These are phyloP conservation scores for Prorocentrum cordatum DNA, from an alignment of 169 alveolate species.

Conservation along the genomic window DNA sequence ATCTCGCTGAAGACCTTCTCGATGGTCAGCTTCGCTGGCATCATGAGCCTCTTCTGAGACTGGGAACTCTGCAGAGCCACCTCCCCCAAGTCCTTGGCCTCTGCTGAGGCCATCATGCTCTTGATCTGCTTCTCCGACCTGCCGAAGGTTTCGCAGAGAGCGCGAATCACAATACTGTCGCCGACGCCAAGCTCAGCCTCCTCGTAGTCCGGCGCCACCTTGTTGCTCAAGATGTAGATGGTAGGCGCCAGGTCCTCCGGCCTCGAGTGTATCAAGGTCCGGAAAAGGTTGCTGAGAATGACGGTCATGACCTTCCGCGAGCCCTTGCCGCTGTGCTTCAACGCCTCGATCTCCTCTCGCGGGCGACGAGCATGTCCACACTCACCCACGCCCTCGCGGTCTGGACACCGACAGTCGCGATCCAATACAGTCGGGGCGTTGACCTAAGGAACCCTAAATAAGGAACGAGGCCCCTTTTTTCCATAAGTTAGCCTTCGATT, in stretches of 20 bases:
- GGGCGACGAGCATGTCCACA: too few species aligned
- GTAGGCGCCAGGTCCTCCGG: slow-evolving; percentile 29
- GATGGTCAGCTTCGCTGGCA: slow-evolving; percentile 41
- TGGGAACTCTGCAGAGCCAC: slow-evolving; percentile 28
- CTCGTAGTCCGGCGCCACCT: slow-evolving; percentile 66
- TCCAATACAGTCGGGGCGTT: background rate
- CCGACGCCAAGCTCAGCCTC: slow-evolving; percentile 53
- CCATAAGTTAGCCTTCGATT: too few species aligned
- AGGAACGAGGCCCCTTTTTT: background rate
- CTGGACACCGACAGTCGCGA: too few species aligned
- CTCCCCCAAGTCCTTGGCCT: slow-evolving; percentile 61
- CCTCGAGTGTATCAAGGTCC: background rate
- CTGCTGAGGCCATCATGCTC: slow-evolving; percentile 25
- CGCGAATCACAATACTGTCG: slow-evolving; percentile 17
- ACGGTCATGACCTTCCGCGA: slow-evolving; percentile 47
- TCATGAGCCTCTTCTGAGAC: slow-evolving; percentile 61
- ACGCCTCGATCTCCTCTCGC: too few species aligned
- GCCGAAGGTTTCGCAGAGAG: slow-evolving; percentile 49
- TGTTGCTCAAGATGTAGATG: slow-evolving; percentile 46
- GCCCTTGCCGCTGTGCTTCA: slow-evolving; percentile 35
- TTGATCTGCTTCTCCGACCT: slow-evolving; percentile 57
- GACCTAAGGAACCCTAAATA: background rate
- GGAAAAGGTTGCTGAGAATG: slow-evolving; percentile 48
- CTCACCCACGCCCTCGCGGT: too few species aligned
- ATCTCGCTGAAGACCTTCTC: background rate